Conservation (phyloP, 257 asterid species). For the Apocynum venetum region DNA sequence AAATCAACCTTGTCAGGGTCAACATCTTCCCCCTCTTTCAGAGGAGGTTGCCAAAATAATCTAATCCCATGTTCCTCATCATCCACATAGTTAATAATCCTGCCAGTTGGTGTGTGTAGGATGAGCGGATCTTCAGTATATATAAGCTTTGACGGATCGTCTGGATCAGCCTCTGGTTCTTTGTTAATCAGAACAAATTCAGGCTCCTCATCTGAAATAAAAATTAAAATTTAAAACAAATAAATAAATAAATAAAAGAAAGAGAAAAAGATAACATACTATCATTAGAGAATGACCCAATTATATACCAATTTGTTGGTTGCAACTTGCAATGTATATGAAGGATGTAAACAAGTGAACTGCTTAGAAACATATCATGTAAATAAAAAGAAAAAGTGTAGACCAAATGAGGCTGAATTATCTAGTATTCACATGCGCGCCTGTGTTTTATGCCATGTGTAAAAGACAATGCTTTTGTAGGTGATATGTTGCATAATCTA, state of each 20-base stretch:
- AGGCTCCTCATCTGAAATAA: conserved; percentile 55
- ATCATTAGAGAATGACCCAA: background rate
- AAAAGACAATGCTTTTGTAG: background rate
- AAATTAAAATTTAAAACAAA: background rate
- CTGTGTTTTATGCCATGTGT: background rate
- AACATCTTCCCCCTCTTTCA: conserved; percentile 51
- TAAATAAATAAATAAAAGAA: conserved; percentile 10
- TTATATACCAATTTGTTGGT: background rate
- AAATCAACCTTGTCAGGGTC: conserved; percentile 57
- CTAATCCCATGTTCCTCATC: conserved; percentile 89
- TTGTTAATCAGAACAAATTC: conserved; percentile 72
- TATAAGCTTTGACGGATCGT: conserved; percentile 68
- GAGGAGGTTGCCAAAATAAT: conserved; percentile 76
- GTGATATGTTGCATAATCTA: background rate
- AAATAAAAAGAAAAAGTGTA: background rate
- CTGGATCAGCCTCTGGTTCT: conserved; percentile 92
- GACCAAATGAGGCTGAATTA: background rate
- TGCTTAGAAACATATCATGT: background rate
- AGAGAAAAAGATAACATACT: background rate
- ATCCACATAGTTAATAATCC: conserved; percentile 74
- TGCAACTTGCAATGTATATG: background rate
- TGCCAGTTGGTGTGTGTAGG: conserved; percentile 88
- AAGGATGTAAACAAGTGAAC: background rate
- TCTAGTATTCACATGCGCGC: background rate
- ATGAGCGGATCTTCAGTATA: conserved; percentile 78